Evolutionary conservation across 2,329 filamentous ascomycete genomes (phyloP).

Genomic region (Scedosporium dehoogii): DNA sequence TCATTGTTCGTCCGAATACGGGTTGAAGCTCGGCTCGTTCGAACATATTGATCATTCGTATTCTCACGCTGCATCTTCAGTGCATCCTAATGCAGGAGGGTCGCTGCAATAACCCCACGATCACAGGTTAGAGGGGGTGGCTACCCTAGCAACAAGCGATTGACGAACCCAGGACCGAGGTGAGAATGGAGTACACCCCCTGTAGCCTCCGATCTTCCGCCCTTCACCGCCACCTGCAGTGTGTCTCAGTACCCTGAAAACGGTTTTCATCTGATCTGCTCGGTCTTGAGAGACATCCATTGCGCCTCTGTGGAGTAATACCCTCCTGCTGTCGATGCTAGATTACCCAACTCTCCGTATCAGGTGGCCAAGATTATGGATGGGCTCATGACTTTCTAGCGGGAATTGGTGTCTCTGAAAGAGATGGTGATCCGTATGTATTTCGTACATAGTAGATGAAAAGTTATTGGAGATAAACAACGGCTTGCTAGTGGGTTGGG

Average conservation of each 20-base stretch:
- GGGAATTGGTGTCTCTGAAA: background rate
- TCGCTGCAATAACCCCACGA: background rate
- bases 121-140: background rate
- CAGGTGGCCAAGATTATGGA: too few species aligned
- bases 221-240: background rate
- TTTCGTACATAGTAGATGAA: too few species aligned
- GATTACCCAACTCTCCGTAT: background rate
- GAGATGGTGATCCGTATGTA: too few species aligned
- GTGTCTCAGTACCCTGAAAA: background rate
- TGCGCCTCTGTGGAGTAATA: background rate
- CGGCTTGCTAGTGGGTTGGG: too few species aligned
- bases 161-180: background rate
- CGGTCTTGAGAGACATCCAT: too few species aligned
- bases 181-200: background rate
- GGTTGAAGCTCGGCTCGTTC: too few species aligned
- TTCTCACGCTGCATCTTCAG: background rate
- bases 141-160: background rate
- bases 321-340: background rate
- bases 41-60: background rate
- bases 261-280: background rate
- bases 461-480: too few species aligned
- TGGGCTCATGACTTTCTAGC: background rate
- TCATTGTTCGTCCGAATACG: too few species aligned
- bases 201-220: background rate
- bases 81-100: background rate